Percentiles rank a stretch among this genome's conserved stretches.
phyloP scores from a whole-genome alignment of 192 early-diverging fungal species.

The Cladochytrium replicatum region DNA sequence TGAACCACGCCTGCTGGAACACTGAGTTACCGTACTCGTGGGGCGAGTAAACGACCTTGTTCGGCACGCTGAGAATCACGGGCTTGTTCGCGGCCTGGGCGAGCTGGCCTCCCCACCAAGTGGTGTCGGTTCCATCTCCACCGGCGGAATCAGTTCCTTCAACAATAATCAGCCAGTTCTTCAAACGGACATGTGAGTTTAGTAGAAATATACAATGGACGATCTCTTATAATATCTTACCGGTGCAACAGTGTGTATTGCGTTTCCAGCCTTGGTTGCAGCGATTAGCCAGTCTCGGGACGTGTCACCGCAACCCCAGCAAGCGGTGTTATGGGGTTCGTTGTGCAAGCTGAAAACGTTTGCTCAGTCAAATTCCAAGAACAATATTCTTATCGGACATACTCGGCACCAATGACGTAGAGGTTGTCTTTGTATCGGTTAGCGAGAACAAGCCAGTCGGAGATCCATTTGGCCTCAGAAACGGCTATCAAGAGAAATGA shows the following conservation, averaged over 20 bases:
- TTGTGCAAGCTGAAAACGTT: conserved; percentile 10
- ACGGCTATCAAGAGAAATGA: too few relatives aligned
- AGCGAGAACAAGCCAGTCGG: conserved; percentile 21
- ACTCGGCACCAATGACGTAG: conserved; percentile 14
- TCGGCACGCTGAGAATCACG: conserved; percentile 13
- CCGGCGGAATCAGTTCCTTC: conserved; percentile 16
- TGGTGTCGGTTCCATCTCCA: background rate
- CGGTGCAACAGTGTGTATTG: conserved; percentile 13
- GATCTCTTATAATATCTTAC: conserved; percentile 2
- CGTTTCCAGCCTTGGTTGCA: conserved; percentile 15
- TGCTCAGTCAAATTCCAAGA: background rate
- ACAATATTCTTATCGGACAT: background rate
- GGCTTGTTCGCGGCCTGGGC: conserved; percentile 5
- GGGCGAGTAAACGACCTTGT: conserved; percentile 16
- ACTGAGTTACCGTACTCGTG: conserved; percentile 14
- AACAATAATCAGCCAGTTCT: conserved; percentile 22
- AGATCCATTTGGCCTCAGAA: conserved; percentile 18
- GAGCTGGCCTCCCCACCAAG: conserved; percentile 23
- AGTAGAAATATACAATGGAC: too few relatives aligned
- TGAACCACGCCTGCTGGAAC: conserved; percentile 16
- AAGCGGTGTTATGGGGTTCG: conserved; percentile 17
- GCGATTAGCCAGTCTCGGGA: conserved; percentile 10
- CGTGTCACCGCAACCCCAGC: conserved; percentile 20
- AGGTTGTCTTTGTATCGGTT: conserved; percentile 15
- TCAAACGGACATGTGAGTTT: background rate